These are phyloP conservation scores for Suillus paluster DNA, from an alignment of 768 basidiomycete genomes.

Conservation along the genomic window DNA sequence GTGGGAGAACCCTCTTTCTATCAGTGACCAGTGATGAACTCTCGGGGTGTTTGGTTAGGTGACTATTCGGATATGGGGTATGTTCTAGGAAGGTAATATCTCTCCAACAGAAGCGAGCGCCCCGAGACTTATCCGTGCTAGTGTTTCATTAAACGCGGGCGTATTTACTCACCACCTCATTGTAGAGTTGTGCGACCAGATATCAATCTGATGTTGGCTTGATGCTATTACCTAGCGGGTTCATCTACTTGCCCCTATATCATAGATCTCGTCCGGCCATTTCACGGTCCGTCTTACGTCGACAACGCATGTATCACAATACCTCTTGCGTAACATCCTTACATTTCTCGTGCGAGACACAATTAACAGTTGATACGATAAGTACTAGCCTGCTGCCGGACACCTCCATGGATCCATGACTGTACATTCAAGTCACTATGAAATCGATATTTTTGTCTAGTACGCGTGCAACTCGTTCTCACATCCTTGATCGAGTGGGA, in stretches of 20 bases:
- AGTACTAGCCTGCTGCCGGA: background rate
- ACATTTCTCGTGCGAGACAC: slow-evolving; percentile 12
- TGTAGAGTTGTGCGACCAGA: background rate
- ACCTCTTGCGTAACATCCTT: slow-evolving; percentile 24
- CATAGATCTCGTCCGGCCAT: slow-evolving; percentile 1
- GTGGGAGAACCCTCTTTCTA: slow-evolving; percentile 26
- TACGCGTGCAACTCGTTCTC: slow-evolving; percentile 18
- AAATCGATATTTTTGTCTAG: slow-evolving; percentile 11
- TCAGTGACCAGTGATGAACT: slow-evolving; percentile 12
- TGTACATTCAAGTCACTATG: background rate
- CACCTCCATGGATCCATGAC: background rate
- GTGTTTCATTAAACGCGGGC: background rate
- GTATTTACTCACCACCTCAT: background rate
- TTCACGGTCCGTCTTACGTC: slow-evolving; percentile 29
- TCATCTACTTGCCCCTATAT: background rate
- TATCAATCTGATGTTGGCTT: background rate
- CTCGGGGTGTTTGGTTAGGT: slow-evolving; percentile 24
- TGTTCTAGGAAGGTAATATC: slow-evolving; percentile 6
- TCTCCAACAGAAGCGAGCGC: background rate
- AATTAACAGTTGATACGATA: slow-evolving; percentile 4
- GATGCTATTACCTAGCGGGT: background rate
- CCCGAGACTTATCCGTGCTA: background rate
- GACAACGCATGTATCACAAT: slow-evolving; percentile 24
- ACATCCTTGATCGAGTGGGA: slow-evolving; percentile 14
- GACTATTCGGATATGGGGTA: slow-evolving; percentile 10